These are phyloP conservation scores for Hippophae tibetana DNA, from an alignment of 306 rosid genomes.

Conservation along the genomic window DNA sequence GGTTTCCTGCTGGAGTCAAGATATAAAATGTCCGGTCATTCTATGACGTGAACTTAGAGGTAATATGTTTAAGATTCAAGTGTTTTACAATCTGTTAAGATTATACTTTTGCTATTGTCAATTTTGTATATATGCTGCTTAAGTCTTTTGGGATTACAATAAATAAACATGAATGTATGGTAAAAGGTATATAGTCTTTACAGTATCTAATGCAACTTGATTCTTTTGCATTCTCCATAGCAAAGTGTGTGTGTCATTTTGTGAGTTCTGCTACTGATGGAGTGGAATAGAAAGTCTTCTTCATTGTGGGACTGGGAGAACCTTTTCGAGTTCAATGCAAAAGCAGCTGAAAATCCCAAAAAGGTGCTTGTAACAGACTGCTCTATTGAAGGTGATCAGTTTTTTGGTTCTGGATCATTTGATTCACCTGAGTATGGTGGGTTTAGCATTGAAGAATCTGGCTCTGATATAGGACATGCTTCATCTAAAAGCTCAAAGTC, in stretches of 20 bases:
- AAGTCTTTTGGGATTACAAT: not conserved
- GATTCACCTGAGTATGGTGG: conserved; percentile 40
- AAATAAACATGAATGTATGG: not conserved
- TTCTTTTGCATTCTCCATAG: conserved; percentile 16
- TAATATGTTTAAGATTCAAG: conserved; percentile 7
- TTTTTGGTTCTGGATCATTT: conserved; percentile 39
- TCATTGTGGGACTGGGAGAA: conserved; percentile 82
- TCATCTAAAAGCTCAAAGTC: conserved; percentile 62
- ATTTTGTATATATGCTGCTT: not conserved
- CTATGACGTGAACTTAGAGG: conserved; percentile 9
- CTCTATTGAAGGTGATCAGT: conserved; percentile 42
- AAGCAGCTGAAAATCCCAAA: conserved; percentile 45
- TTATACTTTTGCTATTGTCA: not conserved
- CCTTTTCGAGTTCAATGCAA: conserved; percentile 40
- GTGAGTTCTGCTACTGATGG: conserved; percentile 37
- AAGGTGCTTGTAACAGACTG: conserved; percentile 39
- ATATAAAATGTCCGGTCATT: not conserved
- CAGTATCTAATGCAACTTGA: conserved; percentile 28
- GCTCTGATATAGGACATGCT: conserved; percentile 36
- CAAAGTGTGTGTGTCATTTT: conserved; percentile 17
- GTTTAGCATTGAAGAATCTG: conserved; percentile 38
- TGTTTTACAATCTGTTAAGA: not conserved
- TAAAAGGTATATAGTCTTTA: conserved; percentile 21
- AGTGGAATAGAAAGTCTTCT: conserved; percentile 64
- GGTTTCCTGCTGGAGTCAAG: conserved; percentile 4